Evolutionary conservation across 2,329 filamentous ascomycete genomes (phyloP).

Genomic region (Calonectria multiphialidica): DNA sequence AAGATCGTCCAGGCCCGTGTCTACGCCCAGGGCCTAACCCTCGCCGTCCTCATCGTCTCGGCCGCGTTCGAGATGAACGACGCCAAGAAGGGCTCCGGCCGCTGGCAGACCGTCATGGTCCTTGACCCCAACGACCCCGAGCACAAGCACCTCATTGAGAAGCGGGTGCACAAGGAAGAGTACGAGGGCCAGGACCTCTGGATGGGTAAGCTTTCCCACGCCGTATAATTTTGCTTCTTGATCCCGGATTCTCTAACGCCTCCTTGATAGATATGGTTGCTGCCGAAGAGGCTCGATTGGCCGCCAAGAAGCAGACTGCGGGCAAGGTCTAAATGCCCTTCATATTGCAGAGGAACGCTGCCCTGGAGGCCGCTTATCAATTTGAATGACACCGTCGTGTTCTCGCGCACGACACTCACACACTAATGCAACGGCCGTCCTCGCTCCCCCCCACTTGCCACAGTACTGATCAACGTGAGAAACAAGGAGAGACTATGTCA

Average conservation of each 20-base stretch:
- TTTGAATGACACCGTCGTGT: not conserved
- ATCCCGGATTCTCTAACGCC: too few species aligned
- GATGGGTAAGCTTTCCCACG: conserved; percentile 73
- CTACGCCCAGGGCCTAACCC: conserved; percentile 90
- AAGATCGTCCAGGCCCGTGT: conserved; percentile 96
- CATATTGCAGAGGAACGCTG: not conserved
- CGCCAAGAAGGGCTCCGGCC: conserved; percentile 78
- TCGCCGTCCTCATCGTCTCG: conserved; percentile 85
- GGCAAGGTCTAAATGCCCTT: conserved; percentile 36
- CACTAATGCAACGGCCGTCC: not conserved
- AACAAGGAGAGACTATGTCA: not conserved
- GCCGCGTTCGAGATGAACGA: conserved; percentile 87
- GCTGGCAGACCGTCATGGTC: conserved; percentile 88
- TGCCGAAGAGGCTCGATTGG: conserved; percentile 76
- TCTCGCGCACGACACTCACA: not conserved
- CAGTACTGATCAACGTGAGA: not conserved
- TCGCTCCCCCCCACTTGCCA: not conserved
- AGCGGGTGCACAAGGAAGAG: conserved; percentile 87
- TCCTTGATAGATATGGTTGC: conserved; percentile 78
- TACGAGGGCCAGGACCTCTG: conserved; percentile 93
- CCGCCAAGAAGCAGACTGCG: conserved; percentile 51
- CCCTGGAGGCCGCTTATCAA: not conserved
- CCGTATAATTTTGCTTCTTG: not conserved
- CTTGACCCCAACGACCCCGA: conserved; percentile 84
- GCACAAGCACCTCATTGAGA: conserved; percentile 87